These are phyloP conservation scores for Suillus variegatus DNA, from an alignment of 768 basidiomycete species.

Conservation along the genomic window DNA sequence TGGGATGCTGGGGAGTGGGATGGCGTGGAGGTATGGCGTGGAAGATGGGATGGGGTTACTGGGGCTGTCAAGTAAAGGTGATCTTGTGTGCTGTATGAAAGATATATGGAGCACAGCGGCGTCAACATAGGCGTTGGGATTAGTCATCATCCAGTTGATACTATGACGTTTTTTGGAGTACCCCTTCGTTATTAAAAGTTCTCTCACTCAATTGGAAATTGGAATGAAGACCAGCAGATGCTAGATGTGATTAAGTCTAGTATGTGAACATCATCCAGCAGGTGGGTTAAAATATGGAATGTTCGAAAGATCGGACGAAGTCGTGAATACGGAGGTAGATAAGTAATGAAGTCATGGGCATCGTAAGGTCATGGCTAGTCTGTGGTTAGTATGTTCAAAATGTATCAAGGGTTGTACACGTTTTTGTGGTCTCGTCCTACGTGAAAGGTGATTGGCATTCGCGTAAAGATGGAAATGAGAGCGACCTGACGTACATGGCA, in stretches of 20 bases:
- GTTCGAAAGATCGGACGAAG: constrained; percentile 2
- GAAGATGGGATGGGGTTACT: constrained; percentile 9
- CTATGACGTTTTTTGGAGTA: neutral
- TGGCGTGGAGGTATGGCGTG: constrained; percentile 76
- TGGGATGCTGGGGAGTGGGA: constrained; percentile 80
- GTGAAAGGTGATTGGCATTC: neutral
- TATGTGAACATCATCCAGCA: constrained; percentile 1
- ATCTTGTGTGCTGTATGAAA: neutral
- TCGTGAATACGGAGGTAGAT: neutral
- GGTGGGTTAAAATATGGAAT: neutral
- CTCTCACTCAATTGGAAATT: neutral
- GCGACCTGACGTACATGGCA: neutral
- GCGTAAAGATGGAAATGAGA: neutral
- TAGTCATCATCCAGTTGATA: neutral
- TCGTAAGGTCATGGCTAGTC: constrained; percentile 1
- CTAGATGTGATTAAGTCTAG: constrained; percentile 3
- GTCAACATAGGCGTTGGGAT: neutral
- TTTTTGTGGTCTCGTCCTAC: constrained; percentile 4
- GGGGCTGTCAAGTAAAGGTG: neutral
- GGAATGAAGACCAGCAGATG: neutral
- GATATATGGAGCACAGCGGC: neutral
- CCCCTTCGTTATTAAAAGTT: neutral
- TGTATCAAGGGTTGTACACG: neutral
- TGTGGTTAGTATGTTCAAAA: neutral
- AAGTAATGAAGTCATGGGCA: neutral